Evolutionary conservation across 1,284 basidiomycete species (phyloP).

Genomic region (Leccinum griseonigrum): DNA sequence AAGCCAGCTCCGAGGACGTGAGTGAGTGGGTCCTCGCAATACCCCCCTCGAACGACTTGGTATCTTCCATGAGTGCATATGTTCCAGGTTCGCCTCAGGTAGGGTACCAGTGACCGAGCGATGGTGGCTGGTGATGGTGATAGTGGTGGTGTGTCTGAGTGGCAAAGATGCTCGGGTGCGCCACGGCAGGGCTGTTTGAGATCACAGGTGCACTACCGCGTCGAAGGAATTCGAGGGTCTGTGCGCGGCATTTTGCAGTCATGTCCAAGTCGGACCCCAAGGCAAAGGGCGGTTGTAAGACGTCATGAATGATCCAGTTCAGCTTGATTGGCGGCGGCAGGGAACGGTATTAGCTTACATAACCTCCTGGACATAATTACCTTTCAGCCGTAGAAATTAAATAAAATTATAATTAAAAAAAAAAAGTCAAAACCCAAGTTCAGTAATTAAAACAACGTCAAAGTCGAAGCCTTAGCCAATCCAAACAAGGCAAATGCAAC

Average conservation of each 20-base stretch:
- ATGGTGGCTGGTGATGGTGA: slow-evolving; percentile 9
- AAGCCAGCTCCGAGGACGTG: slow-evolving; percentile 18
- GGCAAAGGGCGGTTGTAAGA: slow-evolving; percentile 20
- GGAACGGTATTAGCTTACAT: background rate
- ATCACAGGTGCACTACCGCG: slow-evolving; percentile 27
- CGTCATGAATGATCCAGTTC: slow-evolving; percentile 19
- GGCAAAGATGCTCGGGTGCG: slow-evolving; percentile 18
- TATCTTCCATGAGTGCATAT: background rate
- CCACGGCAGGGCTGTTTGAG: slow-evolving; percentile 2
- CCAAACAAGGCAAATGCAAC: too few species aligned
- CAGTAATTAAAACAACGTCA: too few species aligned
- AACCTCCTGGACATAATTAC: too few species aligned
- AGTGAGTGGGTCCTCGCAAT: slow-evolving; percentile 17
- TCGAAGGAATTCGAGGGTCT: slow-evolving; percentile 41
- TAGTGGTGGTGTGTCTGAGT: slow-evolving; percentile 8
- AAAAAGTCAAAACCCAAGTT: too few species aligned
- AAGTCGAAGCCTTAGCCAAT: too few species aligned
- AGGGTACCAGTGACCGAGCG: slow-evolving; percentile 12
- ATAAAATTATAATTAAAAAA: too few species aligned
- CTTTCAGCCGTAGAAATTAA: too few species aligned
- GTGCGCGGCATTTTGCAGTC: slow-evolving; percentile 47
- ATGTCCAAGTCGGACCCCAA: slow-evolving; percentile 37
- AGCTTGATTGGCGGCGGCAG: slow-evolving; percentile 7
- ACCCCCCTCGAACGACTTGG: background rate
- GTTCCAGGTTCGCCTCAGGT: background rate